phyloP scores from a whole-genome alignment of 352 stramenopile genomes.

The Pythium biforme region DNA sequence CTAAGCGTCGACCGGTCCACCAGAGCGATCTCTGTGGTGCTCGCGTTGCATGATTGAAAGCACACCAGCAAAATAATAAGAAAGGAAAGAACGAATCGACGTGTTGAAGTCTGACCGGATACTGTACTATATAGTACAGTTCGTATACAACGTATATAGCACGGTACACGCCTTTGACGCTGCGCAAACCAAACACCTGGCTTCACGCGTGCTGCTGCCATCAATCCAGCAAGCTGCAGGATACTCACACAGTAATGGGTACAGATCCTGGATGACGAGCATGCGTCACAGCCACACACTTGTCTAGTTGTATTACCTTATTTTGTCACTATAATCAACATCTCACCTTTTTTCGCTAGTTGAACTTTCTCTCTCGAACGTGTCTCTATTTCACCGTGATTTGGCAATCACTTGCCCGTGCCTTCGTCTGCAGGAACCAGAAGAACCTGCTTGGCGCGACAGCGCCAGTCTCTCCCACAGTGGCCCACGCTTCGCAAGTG shows the following conservation, averaged over 20 bases:
- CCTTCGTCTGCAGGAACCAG: conserved; percentile 23
- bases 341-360: conserved; percentile 25
- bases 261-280: conserved; percentile 13
- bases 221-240: too few species aligned
- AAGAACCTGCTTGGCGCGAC: conserved; percentile 25
- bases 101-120: too few species aligned
- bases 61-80: too few species aligned
- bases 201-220: too few species aligned
- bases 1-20: conserved; percentile 29
- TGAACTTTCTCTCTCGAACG: conserved; percentile 21
- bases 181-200: too few species aligned
- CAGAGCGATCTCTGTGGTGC: too few species aligned
- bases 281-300: conserved; percentile 14
- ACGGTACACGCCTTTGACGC: too few species aligned
- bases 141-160: too few species aligned
- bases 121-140: too few species aligned
- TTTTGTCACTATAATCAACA: conserved; percentile 10
- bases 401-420: conserved; percentile 19
- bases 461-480: neutral
- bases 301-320: neutral
- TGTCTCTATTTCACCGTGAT: conserved; percentile 26
- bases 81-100: too few species aligned
- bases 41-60: too few species aligned
- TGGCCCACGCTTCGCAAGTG: too few species aligned
- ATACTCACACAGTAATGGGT: neutral